Percentiles rank a stretch among this genome's conserved stretches.
Evolutionary conservation across 768 basidiomycete species (phyloP).

Genomic region (Cantharellus cinnabarinus): DNA sequence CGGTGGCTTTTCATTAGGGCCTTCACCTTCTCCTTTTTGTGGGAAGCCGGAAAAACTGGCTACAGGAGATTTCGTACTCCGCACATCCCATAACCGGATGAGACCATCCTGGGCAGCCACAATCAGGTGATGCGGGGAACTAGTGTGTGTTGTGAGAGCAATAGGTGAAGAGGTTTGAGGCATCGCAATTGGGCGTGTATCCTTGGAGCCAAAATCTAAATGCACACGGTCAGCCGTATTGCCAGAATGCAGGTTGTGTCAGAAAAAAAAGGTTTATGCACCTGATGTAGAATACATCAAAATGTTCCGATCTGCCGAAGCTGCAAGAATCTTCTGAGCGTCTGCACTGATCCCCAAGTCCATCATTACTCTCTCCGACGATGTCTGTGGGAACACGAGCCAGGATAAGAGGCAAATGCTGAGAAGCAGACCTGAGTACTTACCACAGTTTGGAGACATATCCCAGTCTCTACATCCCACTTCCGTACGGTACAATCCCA

Average conservation of each 20-base stretch:
- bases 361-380: constrained; percentile 56
- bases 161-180: constrained; percentile 48
- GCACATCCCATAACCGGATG: constrained; percentile 58
- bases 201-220: constrained; percentile 13
- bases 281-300: constrained; percentile 39
- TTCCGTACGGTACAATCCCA: constrained; percentile 77
- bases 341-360: constrained; percentile 29
- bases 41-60: constrained; percentile 29
- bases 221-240: not conserved
- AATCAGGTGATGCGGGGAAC: constrained; percentile 30
- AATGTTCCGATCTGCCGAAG: constrained; percentile 57
- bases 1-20: no score
- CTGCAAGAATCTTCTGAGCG: constrained; percentile 30
- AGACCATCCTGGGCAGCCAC: constrained; percentile 64
- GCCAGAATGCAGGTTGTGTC: not conserved
- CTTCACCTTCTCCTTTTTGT: no score
- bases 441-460: constrained; percentile 53
- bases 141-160: constrained; percentile 26
- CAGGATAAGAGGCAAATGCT: not conserved
- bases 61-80: constrained; percentile 44
- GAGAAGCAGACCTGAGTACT: constrained; percentile 13
- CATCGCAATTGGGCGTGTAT: constrained; percentile 25
- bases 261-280: constrained; percentile 19
- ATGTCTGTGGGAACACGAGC: constrained; percentile 23
- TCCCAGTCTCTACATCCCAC: constrained; percentile 70